Base-by-base conservation (phyloP, 2,329 filamentous ascomycete species). In the Fusarium pseudonygamai region DNA sequence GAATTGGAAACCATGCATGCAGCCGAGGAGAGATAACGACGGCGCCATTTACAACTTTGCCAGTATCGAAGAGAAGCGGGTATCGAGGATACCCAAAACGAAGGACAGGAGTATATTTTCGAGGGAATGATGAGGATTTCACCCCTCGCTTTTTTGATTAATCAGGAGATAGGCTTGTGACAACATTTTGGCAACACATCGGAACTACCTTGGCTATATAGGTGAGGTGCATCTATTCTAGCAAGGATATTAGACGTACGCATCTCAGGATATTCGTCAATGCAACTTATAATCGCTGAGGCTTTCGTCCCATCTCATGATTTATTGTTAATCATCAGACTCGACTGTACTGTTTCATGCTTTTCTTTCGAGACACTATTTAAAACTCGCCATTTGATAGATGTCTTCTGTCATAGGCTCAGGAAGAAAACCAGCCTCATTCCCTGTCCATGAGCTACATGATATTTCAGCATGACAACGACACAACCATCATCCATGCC, bases 251-350 rank as follows among this genome's bases (percentile, higher is more conserved):
- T n/a, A n/a, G 30, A 30, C 10, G 5, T 34, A 34, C 30, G 22
- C 8, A 34, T 12, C 9, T 50, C 12, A 8, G 1, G 8, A 4
- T 24, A 24, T 18, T 20, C 12, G 13, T 34, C n/a, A 20, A 14
- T 14, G 16, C 5, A 4, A 9, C 6, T 2, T n/a, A 14, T 24
- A 8, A 34, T 7, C 6, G 8, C 4, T 2, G 4, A 24, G n/a
- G 12, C 6, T 24, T 24, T 32, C 5, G 12, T 34, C 7, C 8
- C 9, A 13, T 34, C n/a, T 24, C 15, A 34, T 11, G 15, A 10
- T 34, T 24, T n/a, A 3, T 11, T 50, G 4, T 7, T 11, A 14
- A 24, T 7, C 1, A 9, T 34, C 22, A 34, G 16, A 34, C 12
- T 15, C 3, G 3, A 5, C 20, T 30, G 20, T 49, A 9, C 14